Percentiles rank a stretch among this genome's conserved stretches.
These are phyloP conservation scores for Dendrobium catenatum DNA, from an alignment of 106 monocot genomes.

Conservation along the genomic window DNA sequence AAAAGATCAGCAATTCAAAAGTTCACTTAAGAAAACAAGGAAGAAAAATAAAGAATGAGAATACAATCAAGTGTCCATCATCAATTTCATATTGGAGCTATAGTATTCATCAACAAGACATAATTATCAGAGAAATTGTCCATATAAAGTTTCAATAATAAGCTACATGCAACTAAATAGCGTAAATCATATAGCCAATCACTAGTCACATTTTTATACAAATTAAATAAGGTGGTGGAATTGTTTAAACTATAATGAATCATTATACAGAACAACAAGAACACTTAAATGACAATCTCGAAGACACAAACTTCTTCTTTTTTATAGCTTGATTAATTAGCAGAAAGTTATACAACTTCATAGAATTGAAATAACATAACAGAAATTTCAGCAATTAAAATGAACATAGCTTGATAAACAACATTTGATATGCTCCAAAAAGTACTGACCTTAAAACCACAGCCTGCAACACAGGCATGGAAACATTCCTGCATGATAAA, in stretches of 20 bases:
- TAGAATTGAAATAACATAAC: neutral
- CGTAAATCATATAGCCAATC: neutral
- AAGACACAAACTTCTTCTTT: too few species aligned
- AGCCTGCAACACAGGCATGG: constrained; percentile 85
- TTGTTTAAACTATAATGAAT: neutral
- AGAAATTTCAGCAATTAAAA: constrained; percentile 5
- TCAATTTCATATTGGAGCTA: too few species aligned
- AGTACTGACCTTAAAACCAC: constrained; percentile 78
- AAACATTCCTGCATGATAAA: constrained; percentile 78
- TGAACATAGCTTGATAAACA: neutral
- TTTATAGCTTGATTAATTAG: neutral
- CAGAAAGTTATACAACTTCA: constrained; percentile 3
- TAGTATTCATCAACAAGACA: too few species aligned
- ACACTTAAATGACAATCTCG: too few species aligned
- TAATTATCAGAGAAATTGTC: too few species aligned
- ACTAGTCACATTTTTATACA: neutral
- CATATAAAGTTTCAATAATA: too few species aligned
- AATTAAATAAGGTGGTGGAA: neutral
- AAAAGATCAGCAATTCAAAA: too few species aligned
- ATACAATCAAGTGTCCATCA: too few species aligned
- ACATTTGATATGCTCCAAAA: neutral
- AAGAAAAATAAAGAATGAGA: too few species aligned
- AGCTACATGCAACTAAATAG: too few species aligned
- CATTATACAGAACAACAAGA: neutral
- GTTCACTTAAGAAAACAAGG: too few species aligned